A percentile compares a stretch with the other conserved stretches of the same genome.
Evolutionary conservation across 2,329 filamentous ascomycete species (phyloP).

Genomic region (Bertia moriformis): DNA sequence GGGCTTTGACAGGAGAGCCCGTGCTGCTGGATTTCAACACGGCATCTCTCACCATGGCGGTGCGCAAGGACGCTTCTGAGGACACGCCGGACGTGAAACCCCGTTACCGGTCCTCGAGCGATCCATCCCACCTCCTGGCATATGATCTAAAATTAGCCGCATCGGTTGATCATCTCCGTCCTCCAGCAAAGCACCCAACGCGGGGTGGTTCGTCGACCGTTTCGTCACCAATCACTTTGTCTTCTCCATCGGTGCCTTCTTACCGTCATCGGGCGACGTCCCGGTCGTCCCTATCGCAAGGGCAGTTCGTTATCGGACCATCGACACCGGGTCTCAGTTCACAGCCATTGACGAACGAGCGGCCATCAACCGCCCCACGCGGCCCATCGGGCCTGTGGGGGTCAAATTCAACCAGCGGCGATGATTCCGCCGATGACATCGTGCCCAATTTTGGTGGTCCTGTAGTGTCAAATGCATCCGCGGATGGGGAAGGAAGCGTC

Average conservation of each 20-base stretch:
- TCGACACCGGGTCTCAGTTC: background rate
- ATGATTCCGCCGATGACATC: constrained; percentile 13
- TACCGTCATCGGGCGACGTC: constrained; percentile 16
- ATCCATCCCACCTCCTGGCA: background rate
- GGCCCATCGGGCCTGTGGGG: background rate
- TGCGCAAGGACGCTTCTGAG: constrained; percentile 30
- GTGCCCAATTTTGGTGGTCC: constrained; percentile 18
- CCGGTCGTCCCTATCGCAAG: constrained; percentile 8
- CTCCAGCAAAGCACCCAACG: background rate
- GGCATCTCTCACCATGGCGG: constrained; percentile 81
- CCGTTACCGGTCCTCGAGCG: background rate
- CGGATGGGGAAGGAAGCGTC: too few species aligned
- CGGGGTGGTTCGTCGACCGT: background rate
- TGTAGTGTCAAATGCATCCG: background rate
- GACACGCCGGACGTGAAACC: background rate
- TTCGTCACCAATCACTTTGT: constrained; percentile 2
- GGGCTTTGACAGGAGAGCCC: constrained; percentile 79
- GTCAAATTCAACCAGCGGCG: constrained; percentile 6
- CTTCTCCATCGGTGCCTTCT: constrained; percentile 10
- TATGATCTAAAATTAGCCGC: background rate
- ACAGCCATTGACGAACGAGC: background rate
- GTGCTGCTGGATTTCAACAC: constrained; percentile 81
- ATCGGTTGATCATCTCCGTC: background rate
- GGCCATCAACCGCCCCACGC: background rate
- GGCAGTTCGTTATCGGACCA: constrained; percentile 8